Percentiles rank a stretch among this genome's conserved stretches.
These are phyloP conservation scores for Amphirosellinia nigrospora DNA, from an alignment of 495 filamentous ascomycete species.

Conservation along the genomic window DNA sequence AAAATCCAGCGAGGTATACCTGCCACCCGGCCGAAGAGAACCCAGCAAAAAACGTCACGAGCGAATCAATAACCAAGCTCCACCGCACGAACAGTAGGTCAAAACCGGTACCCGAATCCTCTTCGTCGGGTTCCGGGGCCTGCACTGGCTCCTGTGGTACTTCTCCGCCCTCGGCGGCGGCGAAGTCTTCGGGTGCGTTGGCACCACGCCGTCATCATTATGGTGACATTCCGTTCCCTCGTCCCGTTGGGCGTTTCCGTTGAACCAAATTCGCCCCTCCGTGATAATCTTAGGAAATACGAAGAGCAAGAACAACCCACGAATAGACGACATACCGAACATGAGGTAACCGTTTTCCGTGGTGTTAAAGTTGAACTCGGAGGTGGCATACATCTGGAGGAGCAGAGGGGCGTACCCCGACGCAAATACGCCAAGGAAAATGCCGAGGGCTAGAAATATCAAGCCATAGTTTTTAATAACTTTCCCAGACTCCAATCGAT, in stretches of 20 bases:
- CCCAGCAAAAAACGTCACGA: conserved; percentile 56
- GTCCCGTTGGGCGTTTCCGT: conserved; percentile 14
- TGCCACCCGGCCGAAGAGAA: conserved; percentile 60
- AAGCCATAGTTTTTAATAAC: conserved; percentile 56
- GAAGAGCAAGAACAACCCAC: conserved; percentile 60
- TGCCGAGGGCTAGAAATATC: conserved; percentile 57
- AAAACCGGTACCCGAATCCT: conserved; percentile 48
- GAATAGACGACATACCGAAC: conserved; percentile 57
- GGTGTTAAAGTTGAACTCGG: conserved; percentile 59
- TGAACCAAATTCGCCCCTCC: conserved; percentile 53
- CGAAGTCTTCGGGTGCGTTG: conserved; percentile 46
- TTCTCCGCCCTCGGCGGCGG: conserved; percentile 46
- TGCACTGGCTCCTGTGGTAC: conserved; percentile 52
- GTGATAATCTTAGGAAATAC: conserved; percentile 62
- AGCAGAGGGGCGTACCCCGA: conserved; percentile 60
- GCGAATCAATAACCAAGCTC: conserved; percentile 58
- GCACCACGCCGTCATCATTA: conserved; percentile 29
- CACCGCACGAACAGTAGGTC: conserved; percentile 61
- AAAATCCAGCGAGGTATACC: conserved; percentile 54
- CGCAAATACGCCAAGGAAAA: conserved; percentile 50
- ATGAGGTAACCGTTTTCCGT: conserved; percentile 60
- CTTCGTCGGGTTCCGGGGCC: conserved; percentile 32
- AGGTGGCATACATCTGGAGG: conserved; percentile 61
- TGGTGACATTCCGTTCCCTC: conserved; percentile 6
- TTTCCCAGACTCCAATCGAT: conserved; percentile 48